phyloP scores from a whole-genome alignment of 164 flowering plant genomes.

The Vitis rupestris region DNA sequence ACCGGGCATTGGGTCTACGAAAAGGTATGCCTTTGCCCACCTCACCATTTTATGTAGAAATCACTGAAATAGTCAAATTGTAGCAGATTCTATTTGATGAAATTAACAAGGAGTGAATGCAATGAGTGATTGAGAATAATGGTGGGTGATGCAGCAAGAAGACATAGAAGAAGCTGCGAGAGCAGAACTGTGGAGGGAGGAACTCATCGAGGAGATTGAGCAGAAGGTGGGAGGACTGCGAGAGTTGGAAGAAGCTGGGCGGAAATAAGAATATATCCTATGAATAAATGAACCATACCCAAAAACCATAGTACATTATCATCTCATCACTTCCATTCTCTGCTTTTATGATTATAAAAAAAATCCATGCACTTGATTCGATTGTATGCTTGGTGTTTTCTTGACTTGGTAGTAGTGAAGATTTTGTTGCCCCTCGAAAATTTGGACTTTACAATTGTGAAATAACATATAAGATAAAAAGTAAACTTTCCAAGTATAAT shows the following conservation, averaged over 20 bases:
- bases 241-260: slow-evolving; percentile 77
- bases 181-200: slow-evolving; percentile 80
- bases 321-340: not conserved
- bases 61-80: too few species aligned
- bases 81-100: not conserved
- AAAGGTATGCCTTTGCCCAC: slow-evolving; percentile 42
- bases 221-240: slow-evolving; percentile 78
- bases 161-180: slow-evolving; percentile 72
- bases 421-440: too few species aligned
- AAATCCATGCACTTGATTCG: not conserved
- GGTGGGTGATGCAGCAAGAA: slow-evolving; percentile 64
- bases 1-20: slow-evolving; percentile 88
- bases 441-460: too few species aligned
- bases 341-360: not conserved
- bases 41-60: too few species aligned
- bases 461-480: too few species aligned
- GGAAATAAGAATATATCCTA: slow-evolving; percentile 28
- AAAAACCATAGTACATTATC: too few species aligned
- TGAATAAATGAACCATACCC: too few species aligned
- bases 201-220: slow-evolving; percentile 85
- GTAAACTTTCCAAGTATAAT: too few species aligned
- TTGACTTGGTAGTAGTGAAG: too few species aligned
- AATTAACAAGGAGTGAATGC: not conserved
- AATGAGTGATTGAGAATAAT: not conserved
- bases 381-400: not conserved